A percentile compares a stretch with the other conserved stretches of the same genome.
phyloP scores from a whole-genome alignment of 305 asterid genomes.

The Fraxinus paxiana region DNA sequence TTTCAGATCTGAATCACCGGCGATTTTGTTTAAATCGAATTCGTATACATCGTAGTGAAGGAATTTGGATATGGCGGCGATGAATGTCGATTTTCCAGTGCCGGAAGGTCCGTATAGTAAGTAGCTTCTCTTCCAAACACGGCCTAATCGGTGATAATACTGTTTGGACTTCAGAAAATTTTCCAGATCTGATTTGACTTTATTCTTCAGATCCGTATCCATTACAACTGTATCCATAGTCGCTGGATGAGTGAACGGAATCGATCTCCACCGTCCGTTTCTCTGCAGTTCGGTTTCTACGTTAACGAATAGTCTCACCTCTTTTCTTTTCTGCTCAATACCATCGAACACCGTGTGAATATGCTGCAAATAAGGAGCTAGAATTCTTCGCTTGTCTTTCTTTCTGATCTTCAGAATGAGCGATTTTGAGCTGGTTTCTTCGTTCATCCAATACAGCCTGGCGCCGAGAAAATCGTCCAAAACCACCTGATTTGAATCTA shows the following conservation, averaged over 20 bases:
- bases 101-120: conserved; percentile 72
- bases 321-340: conserved; percentile 61
- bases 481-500: conserved; percentile 52
- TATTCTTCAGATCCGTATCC: conserved; percentile 72
- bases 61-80: conserved; percentile 71
- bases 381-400: conserved; percentile 62
- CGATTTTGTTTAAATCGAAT: conserved; percentile 52
- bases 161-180: conserved; percentile 64
- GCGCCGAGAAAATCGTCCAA: conserved; percentile 65
- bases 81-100: conserved; percentile 76
- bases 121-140: conserved; percentile 88
- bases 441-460: conserved; percentile 55
- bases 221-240: conserved; percentile 71
- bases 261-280: conserved; percentile 71
- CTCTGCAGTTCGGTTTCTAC: conserved; percentile 44
- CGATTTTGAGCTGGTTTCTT: conserved; percentile 26
- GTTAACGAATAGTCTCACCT: conserved; percentile 60
- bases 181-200: conserved; percentile 71
- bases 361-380: conserved; percentile 64
- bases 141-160: conserved; percentile 74
- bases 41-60: conserved; percentile 73
- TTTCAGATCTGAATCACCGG: conserved; percentile 73
- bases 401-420: conserved; percentile 57
- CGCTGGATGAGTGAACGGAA: conserved; percentile 70
- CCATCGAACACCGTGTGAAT: conserved; percentile 61